Evolutionary conservation across 2,329 filamentous ascomycete species (phyloP), one percentile per base, ranked within the genome.

Genomic region (Neoarthrinium moseri): DNA sequence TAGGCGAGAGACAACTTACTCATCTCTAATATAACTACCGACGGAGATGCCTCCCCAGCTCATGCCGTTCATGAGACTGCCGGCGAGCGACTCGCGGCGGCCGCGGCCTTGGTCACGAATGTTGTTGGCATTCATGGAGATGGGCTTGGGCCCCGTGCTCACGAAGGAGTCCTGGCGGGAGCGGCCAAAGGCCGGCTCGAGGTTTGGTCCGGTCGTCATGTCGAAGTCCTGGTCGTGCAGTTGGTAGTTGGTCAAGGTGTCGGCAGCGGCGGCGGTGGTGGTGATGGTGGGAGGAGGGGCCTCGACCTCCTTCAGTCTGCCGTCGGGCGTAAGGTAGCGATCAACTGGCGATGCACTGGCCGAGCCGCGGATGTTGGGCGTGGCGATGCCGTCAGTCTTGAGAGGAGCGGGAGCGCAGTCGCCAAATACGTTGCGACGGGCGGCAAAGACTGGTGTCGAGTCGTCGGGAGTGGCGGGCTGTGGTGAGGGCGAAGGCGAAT

Each of bases 31-130:
- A 77, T 95, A 97, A 62, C 92, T 97, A 52, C 92, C 92, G 54
- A 97, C 89, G 7, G 92, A 97, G 50, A 96, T 83, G 54, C 91
- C 92, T 63, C 92, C 92, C 91, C 92, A 99, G 69, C 91, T 96
- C 85, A 96, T 91, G 58, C 92, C 91, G 53, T 84, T 87, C 70
- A 84, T 82, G 47, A 85, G 67, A 60, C 82, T 86, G 39, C 81
- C 81, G 13, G 81, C 81, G 26, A 85, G 65, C 46, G 76, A 81
- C 63, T 86, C 83, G 56, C 82, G 74, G 52, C 82, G 75, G 44
- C 72, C 76, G 51, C 80, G 76, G 56, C 75, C 73, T 57, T 72
- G 68, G 55, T 82, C 78, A 65, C 80, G 77, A n/a, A n/a, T n/a
- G n/a, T n/a, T n/a, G 60, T 83, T 83, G 42, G 80, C 75, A 57